phyloP scores from a whole-genome alignment of 2,329 filamentous ascomycete species.

The Diaporthe longicolla region DNA sequence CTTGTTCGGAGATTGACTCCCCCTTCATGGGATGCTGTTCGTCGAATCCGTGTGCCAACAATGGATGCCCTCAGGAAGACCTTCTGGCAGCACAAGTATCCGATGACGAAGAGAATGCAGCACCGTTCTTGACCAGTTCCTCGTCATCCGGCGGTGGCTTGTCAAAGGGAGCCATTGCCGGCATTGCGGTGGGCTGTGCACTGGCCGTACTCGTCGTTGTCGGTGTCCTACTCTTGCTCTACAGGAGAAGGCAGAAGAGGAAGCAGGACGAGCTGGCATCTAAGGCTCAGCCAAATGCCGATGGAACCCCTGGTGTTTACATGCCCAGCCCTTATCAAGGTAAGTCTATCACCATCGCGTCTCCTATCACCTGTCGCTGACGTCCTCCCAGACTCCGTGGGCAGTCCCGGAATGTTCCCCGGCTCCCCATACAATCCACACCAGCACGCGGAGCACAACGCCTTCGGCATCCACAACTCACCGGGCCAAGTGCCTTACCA shows the following conservation, averaged over 20 bases:
- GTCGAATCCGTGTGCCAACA: constrained; percentile 50
- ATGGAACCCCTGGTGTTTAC: constrained; percentile 23
- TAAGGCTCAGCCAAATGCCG: neutral
- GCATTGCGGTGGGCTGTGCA: constrained; percentile 42
- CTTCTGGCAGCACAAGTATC: constrained; percentile 49
- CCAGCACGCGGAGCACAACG: constrained; percentile 24
- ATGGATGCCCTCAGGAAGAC: constrained; percentile 45
- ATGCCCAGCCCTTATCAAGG: constrained; percentile 41
- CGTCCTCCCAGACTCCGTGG: constrained; percentile 5
- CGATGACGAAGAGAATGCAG: constrained; percentile 41
- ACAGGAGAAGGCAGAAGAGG: constrained; percentile 14
- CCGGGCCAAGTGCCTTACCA: constrained; percentile 8
- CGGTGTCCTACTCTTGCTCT: constrained; percentile 6
- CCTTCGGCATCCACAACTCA: neutral
- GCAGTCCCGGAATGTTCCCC: neutral
- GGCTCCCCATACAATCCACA: constrained; percentile 6
- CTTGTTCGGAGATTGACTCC: constrained; percentile 49
- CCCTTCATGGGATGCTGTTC: constrained; percentile 58
- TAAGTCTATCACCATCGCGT: neutral
- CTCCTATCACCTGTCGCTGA: neutral
- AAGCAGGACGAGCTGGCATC: neutral
- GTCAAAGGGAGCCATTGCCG: constrained; percentile 42
- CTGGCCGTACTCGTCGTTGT: constrained; percentile 35
- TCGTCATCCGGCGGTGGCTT: constrained; percentile 8
- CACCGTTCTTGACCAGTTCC: constrained; percentile 43